Conservation (phyloP, 2,329 filamentous ascomycete genomes). For the Fusarium kyushuense region DNA sequence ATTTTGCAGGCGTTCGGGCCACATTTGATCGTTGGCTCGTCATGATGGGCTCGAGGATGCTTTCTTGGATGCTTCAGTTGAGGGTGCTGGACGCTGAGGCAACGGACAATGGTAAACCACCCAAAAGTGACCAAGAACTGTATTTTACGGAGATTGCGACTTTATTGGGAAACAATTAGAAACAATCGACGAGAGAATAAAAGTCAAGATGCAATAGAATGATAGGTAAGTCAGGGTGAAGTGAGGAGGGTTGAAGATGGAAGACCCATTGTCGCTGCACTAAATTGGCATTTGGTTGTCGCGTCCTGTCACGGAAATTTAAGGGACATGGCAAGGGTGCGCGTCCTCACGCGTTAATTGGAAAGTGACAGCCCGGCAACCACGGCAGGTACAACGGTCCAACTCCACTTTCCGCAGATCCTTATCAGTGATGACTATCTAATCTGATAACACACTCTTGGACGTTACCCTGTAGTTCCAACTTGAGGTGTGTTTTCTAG, state of each 20-base stretch:
- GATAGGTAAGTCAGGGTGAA: background rate
- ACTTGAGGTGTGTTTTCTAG: background rate
- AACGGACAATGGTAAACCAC: slow-evolving; percentile 35
- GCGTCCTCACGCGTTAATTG: slow-evolving; percentile 47
- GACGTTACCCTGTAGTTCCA: background rate
- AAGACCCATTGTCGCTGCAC: background rate
- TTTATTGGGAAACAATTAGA: background rate
- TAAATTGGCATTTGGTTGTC: slow-evolving; percentile 23
- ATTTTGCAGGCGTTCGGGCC: slow-evolving; percentile 53
- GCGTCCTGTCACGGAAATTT: slow-evolving; percentile 34
- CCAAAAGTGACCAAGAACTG: background rate
- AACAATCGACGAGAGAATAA: slow-evolving; percentile 12
- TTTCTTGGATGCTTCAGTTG: slow-evolving; percentile 2
- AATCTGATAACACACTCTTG: background rate
- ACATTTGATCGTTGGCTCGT: slow-evolving; percentile 46
- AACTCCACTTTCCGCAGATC: background rate
- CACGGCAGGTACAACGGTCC: background rate
- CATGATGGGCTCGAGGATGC: slow-evolving; percentile 43
- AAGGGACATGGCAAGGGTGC: slow-evolving; percentile 23
- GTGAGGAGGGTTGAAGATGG: slow-evolving; percentile 5
- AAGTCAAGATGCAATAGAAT: slow-evolving; percentile 7
- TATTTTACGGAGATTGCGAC: background rate
- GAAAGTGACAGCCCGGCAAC: slow-evolving; percentile 32
- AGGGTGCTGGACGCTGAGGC: slow-evolving; percentile 8
- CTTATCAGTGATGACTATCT: slow-evolving; percentile 2